Evolutionary conservation across 257 asterid genomes (phyloP).

Genomic region (Ajuga chamaepitys): DNA sequence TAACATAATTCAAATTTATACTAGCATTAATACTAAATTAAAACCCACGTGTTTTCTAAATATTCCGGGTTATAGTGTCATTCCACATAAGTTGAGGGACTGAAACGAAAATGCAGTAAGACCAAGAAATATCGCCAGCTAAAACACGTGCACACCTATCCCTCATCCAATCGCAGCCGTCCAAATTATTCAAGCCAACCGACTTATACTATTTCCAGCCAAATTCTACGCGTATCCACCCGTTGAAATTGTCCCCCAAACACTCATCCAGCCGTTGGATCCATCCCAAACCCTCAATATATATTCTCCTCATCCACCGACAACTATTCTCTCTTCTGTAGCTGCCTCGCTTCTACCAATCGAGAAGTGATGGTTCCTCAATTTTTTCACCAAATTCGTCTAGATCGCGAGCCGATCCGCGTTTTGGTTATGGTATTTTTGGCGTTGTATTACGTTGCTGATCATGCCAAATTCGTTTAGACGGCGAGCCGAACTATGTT

Average conservation of each 20-base stretch:
- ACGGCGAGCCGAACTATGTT: slow-evolving; percentile 30
- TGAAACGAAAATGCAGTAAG: no score
- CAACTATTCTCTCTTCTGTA: neutral
- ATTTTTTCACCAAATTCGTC: neutral
- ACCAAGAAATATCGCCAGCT: no score
- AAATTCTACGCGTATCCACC: slow-evolving; percentile 22
- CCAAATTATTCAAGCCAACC: no score
- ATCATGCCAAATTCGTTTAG: neutral
- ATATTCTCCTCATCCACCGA: no score
- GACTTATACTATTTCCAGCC: neutral
- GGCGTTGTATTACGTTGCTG: neutral
- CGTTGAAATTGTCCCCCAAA: slow-evolving; percentile 12
- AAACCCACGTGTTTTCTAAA: no score
- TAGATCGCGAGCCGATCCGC: slow-evolving; percentile 34
- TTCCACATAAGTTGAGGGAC: no score
- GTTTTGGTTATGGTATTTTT: slow-evolving; percentile 24
- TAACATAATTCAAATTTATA: no score
- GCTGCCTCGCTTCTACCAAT: neutral
- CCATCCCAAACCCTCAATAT: neutral
- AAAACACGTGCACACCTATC: no score
- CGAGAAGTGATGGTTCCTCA: neutral
- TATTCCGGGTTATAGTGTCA: no score
- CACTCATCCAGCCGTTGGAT: slow-evolving; percentile 36
- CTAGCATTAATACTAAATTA: no score
- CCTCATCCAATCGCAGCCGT: no score